These are phyloP conservation scores for Eimeria falciformis DNA, from an alignment of 169 alveolate species.

Conservation along the genomic window DNA sequence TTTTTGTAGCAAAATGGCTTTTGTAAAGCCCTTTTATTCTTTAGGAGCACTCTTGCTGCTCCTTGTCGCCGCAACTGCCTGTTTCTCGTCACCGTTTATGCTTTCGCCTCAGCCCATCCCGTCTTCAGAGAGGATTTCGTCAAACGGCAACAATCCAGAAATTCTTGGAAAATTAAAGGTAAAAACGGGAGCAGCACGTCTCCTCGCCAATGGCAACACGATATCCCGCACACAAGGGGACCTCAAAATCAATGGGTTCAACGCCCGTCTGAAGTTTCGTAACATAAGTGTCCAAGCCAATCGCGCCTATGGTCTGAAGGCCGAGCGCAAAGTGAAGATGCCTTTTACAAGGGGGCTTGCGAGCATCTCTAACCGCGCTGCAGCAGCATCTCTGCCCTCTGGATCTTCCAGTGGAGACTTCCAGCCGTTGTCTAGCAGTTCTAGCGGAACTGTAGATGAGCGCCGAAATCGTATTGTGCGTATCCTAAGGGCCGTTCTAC, in stretches of 20 bases:
- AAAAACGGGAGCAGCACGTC: background rate
- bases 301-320: background rate
- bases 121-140: too few relatives aligned
- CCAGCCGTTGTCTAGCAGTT: background rate
- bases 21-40: too few relatives aligned
- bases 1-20: too few relatives aligned
- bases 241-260: conserved; percentile 7
- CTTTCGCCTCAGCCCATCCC: too few relatives aligned
- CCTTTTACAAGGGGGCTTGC: conserved; percentile 15
- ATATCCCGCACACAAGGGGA: background rate
- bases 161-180: background rate
- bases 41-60: too few relatives aligned
- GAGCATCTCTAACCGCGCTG: background rate
- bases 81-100: too few relatives aligned
- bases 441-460: background rate
- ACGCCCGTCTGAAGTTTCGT: background rate
- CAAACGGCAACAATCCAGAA: too few relatives aligned
- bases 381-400: background rate
- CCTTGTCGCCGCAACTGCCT: too few relatives aligned
- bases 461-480: background rate
- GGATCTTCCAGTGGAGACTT: background rate
- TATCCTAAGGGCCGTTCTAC: background rate
- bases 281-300: background rate
- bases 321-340: background rate
- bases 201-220: background rate